Evolutionary conservation across 371 early-diverging fungal species (phyloP).

Genomic region (Mucor irregularis): DNA sequence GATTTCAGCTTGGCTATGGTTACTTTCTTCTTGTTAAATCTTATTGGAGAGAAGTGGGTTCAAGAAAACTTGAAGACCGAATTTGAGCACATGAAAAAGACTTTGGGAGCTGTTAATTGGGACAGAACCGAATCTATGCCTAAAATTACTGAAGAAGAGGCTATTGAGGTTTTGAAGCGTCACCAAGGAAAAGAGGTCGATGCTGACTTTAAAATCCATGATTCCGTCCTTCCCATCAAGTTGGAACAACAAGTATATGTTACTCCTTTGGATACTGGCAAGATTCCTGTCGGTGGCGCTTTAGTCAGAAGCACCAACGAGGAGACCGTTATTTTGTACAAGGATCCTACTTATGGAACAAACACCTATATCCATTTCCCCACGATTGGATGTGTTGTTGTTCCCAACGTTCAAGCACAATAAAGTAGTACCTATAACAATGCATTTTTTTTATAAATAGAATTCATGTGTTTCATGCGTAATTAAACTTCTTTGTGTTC

Average conservation of each 20-base stretch:
- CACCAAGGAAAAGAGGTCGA: background rate
- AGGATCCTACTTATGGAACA: constrained; percentile 9
- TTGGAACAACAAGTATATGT: constrained; percentile 48
- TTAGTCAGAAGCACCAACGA: constrained; percentile 32
- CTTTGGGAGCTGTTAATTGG: constrained; percentile 19
- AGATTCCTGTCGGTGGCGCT: constrained; percentile 41
- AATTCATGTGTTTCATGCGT: too few species aligned
- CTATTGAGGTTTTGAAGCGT: constrained; percentile 16
- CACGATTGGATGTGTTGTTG: constrained; percentile 11
- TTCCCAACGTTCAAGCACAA: background rate
- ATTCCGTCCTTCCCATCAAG: constrained; percentile 19
- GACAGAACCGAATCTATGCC: constrained; percentile 9
- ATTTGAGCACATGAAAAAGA: constrained; percentile 33
- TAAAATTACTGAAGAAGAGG: constrained; percentile 6
- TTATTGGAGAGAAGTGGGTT: constrained; percentile 11
- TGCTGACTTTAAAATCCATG: constrained; percentile 2
- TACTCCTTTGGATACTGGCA: constrained; percentile 52
- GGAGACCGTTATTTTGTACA: constrained; percentile 37
- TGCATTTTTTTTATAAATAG: background rate
- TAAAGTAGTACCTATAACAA: background rate
- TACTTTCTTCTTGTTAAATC: constrained; percentile 1
- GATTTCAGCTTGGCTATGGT: constrained; percentile 17
- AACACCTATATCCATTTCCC: constrained; percentile 19
- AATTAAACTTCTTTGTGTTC: too few species aligned
- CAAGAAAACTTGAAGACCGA: constrained; percentile 3